Evolutionary conservation across 495 filamentous ascomycete species (phyloP).

Genomic region (Aspergillus sparsus): DNA sequence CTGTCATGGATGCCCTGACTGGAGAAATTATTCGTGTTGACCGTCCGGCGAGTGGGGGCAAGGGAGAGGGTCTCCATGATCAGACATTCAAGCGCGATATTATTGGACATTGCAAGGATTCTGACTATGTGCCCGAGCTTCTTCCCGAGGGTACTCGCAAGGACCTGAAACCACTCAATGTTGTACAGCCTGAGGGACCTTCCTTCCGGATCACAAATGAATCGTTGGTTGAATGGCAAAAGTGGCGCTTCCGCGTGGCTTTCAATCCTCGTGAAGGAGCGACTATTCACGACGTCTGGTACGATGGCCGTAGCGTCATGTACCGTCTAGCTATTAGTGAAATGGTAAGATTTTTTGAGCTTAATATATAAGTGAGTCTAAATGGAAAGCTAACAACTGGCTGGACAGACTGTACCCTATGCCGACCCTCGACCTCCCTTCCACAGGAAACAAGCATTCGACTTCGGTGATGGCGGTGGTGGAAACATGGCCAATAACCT

Average conservation of each 20-base stretch:
- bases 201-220: constrained; percentile 63
- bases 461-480: constrained; percentile 70
- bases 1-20: constrained; percentile 70
- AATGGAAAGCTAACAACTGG: not conserved
- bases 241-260: constrained; percentile 67
- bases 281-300: constrained; percentile 68
- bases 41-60: constrained; percentile 50
- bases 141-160: constrained; percentile 58
- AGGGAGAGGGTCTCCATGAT: constrained; percentile 41
- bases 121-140: constrained; percentile 70
- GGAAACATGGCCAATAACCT: constrained; percentile 71
- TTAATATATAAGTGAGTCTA: not conserved
- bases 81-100: constrained; percentile 52
- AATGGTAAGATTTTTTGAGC: constrained; percentile 47
- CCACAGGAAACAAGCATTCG: constrained; percentile 71
- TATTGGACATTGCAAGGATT: constrained; percentile 46
- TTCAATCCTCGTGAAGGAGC: constrained; percentile 71
- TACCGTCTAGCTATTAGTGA: constrained; percentile 73
- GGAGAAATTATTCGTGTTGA: constrained; percentile 63
- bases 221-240: constrained; percentile 63
- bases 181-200: constrained; percentile 77
- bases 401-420: constrained; percentile 58
- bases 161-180: constrained; percentile 76
- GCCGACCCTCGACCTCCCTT: constrained; percentile 67
- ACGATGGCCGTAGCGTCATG: constrained; percentile 71